Base-by-base conservation (phyloP, 345 rosid species). In the Arabidopsis suecica region DNA sequence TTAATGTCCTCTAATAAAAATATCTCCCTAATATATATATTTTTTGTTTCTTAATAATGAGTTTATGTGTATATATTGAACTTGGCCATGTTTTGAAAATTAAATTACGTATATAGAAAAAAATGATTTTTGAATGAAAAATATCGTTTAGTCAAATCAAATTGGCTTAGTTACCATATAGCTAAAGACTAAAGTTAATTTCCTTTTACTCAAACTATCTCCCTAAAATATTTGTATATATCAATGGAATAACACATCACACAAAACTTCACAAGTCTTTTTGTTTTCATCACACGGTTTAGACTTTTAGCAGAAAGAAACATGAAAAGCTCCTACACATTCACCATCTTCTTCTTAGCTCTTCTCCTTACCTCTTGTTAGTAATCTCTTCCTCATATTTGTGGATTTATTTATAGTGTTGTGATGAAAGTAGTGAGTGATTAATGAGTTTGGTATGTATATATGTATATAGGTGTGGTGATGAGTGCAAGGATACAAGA, bases 401-500 rank as follows among this genome's bases (percentile, higher is more conserved):
- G 5, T 23, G 16, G 7, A 25, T 10, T 45, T 47, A 2, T 60
- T 6, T 48, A 23, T 60, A 12, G 1, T 12, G 18, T 20, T 61
- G 33, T 61, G 11, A 49, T 61, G 11, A 49, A 25, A n/a, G 2
- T 5, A 57, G 6, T 28, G 16, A 59, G 4, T 12, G n/a, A 47
- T 13, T 23, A 23, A 48, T 60, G 48, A 18, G 12, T 59, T 60
- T 23, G 22, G 25, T 72, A 33, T 62, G 7, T 62, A 34, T 36
- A 58, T 59, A 1, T 47, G 5, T 32, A 16, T n/a, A 61, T 54
- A 73, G 64, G 71, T 33, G 56, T 54, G 54, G 71, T 73, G 47
- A 73, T 64, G 77, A 40, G 70, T 32, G 64, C 63, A 12, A 72
- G 76, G 68, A 54, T 54, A 36, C 71, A 64, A 32, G 71, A 41